Evolutionary conservation across 2,329 filamentous ascomycete species (phyloP), one percentile per base, ranked within the genome.

Genomic region (Thermothelomyces thermophilus): DNA sequence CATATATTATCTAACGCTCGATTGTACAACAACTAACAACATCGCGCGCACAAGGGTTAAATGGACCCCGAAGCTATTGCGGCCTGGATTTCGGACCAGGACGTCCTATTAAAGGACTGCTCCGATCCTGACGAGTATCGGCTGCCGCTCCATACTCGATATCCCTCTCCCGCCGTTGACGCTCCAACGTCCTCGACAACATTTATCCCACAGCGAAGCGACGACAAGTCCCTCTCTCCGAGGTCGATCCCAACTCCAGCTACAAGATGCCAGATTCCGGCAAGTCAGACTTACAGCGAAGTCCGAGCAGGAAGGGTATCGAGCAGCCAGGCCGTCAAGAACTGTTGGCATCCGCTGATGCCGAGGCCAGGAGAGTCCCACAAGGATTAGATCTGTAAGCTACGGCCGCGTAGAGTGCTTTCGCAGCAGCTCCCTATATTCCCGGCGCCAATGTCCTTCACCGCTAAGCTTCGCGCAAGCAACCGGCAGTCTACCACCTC

Each of bases 281-380:
- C n/a, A n/a, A n/a, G n/a, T n/a, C n/a, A n/a, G n/a, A n/a, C n/a
- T n/a, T n/a, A n/a, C n/a, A n/a, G n/a, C n/a, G n/a, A n/a, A n/a
- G n/a, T n/a, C n/a, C n/a, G n/a, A n/a, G n/a, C n/a, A n/a, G n/a
- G n/a, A n/a, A n/a, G n/a, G n/a, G n/a, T n/a, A n/a, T n/a, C n/a
- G n/a, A n/a, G n/a, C n/a, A n/a, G n/a, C n/a, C n/a, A 42, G 40
- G 26, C 40, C 40, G 11, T 42, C 40, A 42, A 42, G 40, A 42
- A 30, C 40, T 3, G 33, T 36, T 36, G 2, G 33, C 10, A 31
- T 30, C 16, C 40, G 40, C 40, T 19, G 14, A 30, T 31, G 13
- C 40, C 30, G 28, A 43, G 6, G 30, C 41, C 28, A 34, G 17
- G 5, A 43, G 13, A 33, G 26, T 43, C 30, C 16, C 19, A 19